Base-by-base conservation (phyloP, 306 rosid species). In the Neltuma alba region DNA sequence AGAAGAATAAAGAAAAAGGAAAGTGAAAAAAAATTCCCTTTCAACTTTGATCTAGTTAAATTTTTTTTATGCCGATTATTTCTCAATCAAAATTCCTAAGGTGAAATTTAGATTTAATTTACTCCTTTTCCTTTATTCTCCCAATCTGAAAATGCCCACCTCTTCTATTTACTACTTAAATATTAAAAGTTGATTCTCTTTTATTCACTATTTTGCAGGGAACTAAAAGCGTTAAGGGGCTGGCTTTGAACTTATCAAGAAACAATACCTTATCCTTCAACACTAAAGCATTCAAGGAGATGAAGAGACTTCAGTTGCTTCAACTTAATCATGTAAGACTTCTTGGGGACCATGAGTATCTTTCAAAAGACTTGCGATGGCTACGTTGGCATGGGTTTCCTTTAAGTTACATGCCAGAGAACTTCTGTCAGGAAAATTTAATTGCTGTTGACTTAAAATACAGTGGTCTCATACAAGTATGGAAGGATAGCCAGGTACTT, bases 341-440 rank as follows among this genome's bases (percentile, higher is more conserved):
- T 61, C 23, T 1, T 14, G 69, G 69, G 13, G 8, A 15, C 10
- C 16, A 15, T 62, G 41, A 31, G 33, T 62, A 33, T 62, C 37
- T 62, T 1, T 62, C 69, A 2, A 62, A 62, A 62, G 69, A 31
- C 2, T 62, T 62, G 69, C 11, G 41, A 9, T 62, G 69, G 69
- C 38, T 62, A 7, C 7, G 23, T 33, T 62, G 69, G 69, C 69
- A 62, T 62, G 69, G 69, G 25, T 62, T 31, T 33, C 25, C 69
- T 15, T 62, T 31, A 31, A 62, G n/a, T 31, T 7, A 2, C 37
- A 14, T 33, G 41, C 69, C 69, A 4, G 13, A 60, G 37, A 28
- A 33, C 1, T 62, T 62, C 16, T 14, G 2, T 16, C 21, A 15
- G 16, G 25, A 62, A 33, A 62, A 62, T 31, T 2, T 16, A 16